Evolutionary conservation across 176 grass and related monocot genomes (phyloP).

Genomic region (Triticum aestivum): DNA sequence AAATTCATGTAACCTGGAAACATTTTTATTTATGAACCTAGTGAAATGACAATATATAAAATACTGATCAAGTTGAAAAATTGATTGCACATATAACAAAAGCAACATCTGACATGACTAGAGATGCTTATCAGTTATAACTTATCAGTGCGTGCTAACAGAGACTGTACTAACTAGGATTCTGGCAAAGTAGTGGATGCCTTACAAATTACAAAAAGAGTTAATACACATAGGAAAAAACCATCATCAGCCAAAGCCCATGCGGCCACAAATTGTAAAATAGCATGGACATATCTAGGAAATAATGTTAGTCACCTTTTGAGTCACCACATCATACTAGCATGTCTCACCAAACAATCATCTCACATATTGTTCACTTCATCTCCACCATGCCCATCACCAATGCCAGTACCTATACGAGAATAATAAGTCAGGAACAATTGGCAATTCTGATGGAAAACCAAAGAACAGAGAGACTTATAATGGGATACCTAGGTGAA

Average conservation of each 20-base stretch:
- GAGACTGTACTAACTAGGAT: too few relatives aligned
- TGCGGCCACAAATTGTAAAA: neutral
- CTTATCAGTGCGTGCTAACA: too few relatives aligned
- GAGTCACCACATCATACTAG: neutral
- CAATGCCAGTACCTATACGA: neutral
- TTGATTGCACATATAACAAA: too few relatives aligned
- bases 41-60: too few relatives aligned
- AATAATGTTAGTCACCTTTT: neutral
- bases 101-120: too few relatives aligned
- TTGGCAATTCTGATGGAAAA: neutral
- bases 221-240: neutral
- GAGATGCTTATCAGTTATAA: too few relatives aligned
- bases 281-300: neutral
- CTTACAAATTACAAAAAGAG: neutral
- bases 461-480: neutral
- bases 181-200: neutral
- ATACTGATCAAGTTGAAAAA: too few relatives aligned
- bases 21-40: too few relatives aligned
- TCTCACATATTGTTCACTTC: neutral
- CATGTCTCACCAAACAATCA: neutral
- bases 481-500: neutral
- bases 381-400: neutral
- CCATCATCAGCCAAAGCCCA: neutral
- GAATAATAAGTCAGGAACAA: neutral
- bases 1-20: too few relatives aligned